Base-by-base conservation (phyloP, 2,329 filamentous ascomycete species). In the Colletotrichum kahawae region DNA sequence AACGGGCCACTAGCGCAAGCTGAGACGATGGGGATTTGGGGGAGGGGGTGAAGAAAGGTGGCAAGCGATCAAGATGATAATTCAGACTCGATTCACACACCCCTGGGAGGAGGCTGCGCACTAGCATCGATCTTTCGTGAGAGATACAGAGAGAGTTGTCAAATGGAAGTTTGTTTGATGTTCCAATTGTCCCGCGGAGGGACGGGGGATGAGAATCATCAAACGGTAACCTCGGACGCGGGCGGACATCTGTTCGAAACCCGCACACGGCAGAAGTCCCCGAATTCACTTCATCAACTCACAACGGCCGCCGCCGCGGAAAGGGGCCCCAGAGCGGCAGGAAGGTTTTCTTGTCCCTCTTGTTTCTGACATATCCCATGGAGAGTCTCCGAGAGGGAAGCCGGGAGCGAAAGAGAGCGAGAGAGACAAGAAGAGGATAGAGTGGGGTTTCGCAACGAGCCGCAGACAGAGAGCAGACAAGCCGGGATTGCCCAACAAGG, bases 381-480 rank as follows among this genome's bases (percentile, higher is more conserved):
- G 66, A 60, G 34, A 38, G 31, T 31, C 38, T 51, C 36, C 18
- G 59, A 31, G 51, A 67, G 54, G 34, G 43, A 38, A 34, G 62
- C 59, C 48, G 67, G 71, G 67, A 48, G 67, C 59, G 67, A 56
- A 16, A 36, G 21, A 21, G 21, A 21, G 21, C 21, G 43, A 48
- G 43, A 48, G 18, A 48, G 43, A 48, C 18, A 43, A 43, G 65
- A 54, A 54, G 33, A 48, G 48, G 43, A 27, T 59, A 24, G 31
- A 64, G 33, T 34, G 38, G 29, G 68, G 57, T 60, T 60, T 24
- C 48, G 60, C 71, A 38, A 10, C 12, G 71, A 66, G 71, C 54
- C 54, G 54, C 71, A 71, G 71, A 74, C 60, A 71, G 68, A 66
- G 43, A 38, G 59, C 21, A 72, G 73, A 64, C 70, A 68, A 73